Base-by-base conservation (phyloP, 371 early-diverging fungal genomes). In the Mortierella sp. region DNA sequence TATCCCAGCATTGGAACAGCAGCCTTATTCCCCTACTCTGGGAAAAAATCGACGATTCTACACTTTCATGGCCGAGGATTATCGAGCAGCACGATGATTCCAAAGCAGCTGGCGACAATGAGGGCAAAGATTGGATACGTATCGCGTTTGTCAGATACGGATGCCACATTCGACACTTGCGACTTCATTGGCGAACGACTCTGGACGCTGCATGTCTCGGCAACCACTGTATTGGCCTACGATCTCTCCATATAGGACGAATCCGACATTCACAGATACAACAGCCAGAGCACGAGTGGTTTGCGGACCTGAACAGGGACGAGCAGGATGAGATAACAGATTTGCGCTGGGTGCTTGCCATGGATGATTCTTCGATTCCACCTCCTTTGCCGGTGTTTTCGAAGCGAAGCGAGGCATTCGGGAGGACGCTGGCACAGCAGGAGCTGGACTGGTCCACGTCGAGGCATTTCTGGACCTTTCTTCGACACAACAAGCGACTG, bases 361-460 rank as follows among this genome's bases (percentile, higher is more conserved):
- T 55, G 55, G 11, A 10, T 2, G 55, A 55, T 55, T 10, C 31
- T 26, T 31, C 44, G 44, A 44, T 11, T 10, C 2, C 11, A 44
- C 13, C 44, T 1, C 16, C 29, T 6, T 14, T 7, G 13, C 26
- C 16, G 14, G 16, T 31, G 16, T 55, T 55, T 55, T 31, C 31
- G 31, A 31, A 26, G 31, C 26, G 55, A 29, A 55, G 16, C 16
- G 16, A 11, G 11, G 29, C 55, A 5, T 55, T 55, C 16, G 55
- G 55, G 26, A 55, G 55, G 55, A 55, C 55, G 16, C 26, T 55
- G 31, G 31, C 31, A 2, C 55, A 55, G 31, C 55, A 55, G 31
- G 55, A 55, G 19, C 31, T 31, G 31, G 55, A 55, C 26, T 55
- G 55, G 55, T 55, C 55, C 29, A 55, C 55, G 26, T 55, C 55